Evolutionary conservation across 495 filamentous ascomycete species (phyloP), one percentile per base, ranked within the genome.

Genomic region (Penicillium simplicissimum): DNA sequence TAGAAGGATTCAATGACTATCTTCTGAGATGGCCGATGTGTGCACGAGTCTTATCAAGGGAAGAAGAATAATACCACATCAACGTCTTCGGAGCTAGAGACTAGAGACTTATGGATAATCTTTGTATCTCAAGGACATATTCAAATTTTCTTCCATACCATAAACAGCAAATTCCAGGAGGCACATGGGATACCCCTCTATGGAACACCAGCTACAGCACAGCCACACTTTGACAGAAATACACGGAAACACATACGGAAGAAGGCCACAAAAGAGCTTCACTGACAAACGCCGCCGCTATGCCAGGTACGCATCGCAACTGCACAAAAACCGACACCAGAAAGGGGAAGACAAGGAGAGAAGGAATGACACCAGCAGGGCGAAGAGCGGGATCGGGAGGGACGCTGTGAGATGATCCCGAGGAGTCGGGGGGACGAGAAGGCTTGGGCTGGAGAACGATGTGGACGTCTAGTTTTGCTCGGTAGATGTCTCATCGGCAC

Each of bases 251-350:
- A 17, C 15, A 25, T 11, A 35, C 51, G 33, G n/a, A 36, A 15
- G n/a, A 37, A 19, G 56, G 56, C 64, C 53, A 54, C 37, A 34
- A 62, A 57, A 19, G 17, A 59, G 57, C 42, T 17, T 52, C 37
- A 52, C 59, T 40, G 58, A 66, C 55, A 57, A 78, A 78, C 76
- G 74, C 76, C 76, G 65, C 71, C 74, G 76, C 76, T 78, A 76
- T 78, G 76, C 67, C 60, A 65, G 61, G 61, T 63, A 64, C 60
- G 66, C 70, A 73, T 71, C 60, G 68, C 65, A 72, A 64, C 66
- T 63, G 66, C 61, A 63, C 21, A 59, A 53, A 59, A 7, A 3
- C 33, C 3, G 36, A 55, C 35, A 59, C 45, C 28, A 47, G 59
- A 57, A 40, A 42, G 51, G 49, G 43, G 35, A 52, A 36, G 28